phyloP scores from a whole-genome alignment of 208 protist species.

The Wallacemonas sp. region DNA sequence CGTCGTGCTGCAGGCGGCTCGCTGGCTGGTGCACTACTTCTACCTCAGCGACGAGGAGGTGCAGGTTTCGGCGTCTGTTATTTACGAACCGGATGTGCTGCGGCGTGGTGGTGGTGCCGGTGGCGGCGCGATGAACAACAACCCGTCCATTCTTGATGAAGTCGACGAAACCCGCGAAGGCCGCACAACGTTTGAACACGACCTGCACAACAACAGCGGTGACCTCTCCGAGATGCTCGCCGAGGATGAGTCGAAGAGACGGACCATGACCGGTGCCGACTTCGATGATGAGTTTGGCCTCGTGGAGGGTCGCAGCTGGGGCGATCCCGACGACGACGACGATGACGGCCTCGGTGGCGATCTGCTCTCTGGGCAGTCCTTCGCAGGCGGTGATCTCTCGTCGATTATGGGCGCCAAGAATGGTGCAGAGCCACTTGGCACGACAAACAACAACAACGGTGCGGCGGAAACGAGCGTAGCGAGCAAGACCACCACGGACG shows the following conservation, averaged over 20 bases:
- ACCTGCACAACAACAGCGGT: constrained; percentile 65
- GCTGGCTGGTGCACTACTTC: constrained; percentile 85
- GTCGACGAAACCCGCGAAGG: background rate
- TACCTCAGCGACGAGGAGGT: constrained; percentile 78
- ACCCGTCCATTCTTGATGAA: background rate
- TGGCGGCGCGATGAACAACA: constrained; percentile 5
- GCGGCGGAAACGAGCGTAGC: background rate
- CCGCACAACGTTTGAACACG: constrained; percentile 31
- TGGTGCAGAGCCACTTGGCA: background rate
- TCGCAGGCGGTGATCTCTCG: background rate
- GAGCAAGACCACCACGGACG: too few relatives aligned
- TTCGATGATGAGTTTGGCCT: constrained; percentile 9
- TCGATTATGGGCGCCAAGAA: background rate
- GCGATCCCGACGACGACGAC: background rate
- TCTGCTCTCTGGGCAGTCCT: background rate
- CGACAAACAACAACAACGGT: background rate
- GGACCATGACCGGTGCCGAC: constrained; percentile 22
- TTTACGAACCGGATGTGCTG: constrained; percentile 1
- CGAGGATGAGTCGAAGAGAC: constrained; percentile 54
- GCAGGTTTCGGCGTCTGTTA: constrained; percentile 27
- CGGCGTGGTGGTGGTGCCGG: background rate
- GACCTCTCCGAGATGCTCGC: constrained; percentile 62
- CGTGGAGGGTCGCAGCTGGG: background rate
- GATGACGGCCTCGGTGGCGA: background rate
- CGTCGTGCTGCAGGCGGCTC: constrained; percentile 63